phyloP scores from a whole-genome alignment of 2,329 filamentous ascomycete genomes.

The Talaromyces sp. region DNA sequence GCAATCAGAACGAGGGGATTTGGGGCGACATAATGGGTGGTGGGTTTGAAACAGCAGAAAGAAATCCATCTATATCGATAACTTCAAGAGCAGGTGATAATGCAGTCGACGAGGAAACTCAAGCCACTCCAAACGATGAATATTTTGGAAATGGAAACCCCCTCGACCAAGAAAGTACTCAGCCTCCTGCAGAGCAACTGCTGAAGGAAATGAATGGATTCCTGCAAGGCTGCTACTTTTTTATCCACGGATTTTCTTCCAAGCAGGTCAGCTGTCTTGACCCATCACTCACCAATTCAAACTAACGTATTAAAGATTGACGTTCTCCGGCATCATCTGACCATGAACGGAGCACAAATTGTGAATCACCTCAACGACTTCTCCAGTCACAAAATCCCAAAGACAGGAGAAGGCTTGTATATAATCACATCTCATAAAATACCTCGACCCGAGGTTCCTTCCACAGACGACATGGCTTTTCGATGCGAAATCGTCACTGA shows the following conservation, averaged over 20 bases:
- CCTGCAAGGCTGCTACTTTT: slow-evolving; percentile 51
- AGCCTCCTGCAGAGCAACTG: slow-evolving; percentile 6
- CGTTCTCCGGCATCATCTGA: slow-evolving; percentile 37
- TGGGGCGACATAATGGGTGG: slow-evolving; percentile 80
- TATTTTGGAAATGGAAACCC: slow-evolving; percentile 36
- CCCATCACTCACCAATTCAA: background rate
- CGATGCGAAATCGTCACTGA: slow-evolving; percentile 64
- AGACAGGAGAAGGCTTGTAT: slow-evolving; percentile 29
- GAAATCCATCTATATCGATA: slow-evolving; percentile 21
- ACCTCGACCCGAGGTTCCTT: slow-evolving; percentile 28
- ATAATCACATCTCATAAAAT: slow-evolving; percentile 37
- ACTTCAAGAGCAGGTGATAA: slow-evolving; percentile 19
- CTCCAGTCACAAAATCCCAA: slow-evolving; percentile 27
- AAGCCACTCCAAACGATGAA: slow-evolving; percentile 27
- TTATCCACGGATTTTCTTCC: slow-evolving; percentile 55
- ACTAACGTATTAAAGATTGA: slow-evolving; percentile 23
- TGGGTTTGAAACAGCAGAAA: slow-evolving; percentile 24
- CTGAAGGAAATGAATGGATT: slow-evolving; percentile 45
- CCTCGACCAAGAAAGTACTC: background rate
- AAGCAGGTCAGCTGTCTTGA: slow-evolving; percentile 41
- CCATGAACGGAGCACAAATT: slow-evolving; percentile 36
- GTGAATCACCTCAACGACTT: slow-evolving; percentile 30
- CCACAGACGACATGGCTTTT: slow-evolving; percentile 34
- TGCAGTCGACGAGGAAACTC: slow-evolving; percentile 14
- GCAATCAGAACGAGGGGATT: slow-evolving; percentile 72